Base-by-base conservation (phyloP, 2,329 filamentous ascomycete species). In the Fusarium pseudograminearum region DNA sequence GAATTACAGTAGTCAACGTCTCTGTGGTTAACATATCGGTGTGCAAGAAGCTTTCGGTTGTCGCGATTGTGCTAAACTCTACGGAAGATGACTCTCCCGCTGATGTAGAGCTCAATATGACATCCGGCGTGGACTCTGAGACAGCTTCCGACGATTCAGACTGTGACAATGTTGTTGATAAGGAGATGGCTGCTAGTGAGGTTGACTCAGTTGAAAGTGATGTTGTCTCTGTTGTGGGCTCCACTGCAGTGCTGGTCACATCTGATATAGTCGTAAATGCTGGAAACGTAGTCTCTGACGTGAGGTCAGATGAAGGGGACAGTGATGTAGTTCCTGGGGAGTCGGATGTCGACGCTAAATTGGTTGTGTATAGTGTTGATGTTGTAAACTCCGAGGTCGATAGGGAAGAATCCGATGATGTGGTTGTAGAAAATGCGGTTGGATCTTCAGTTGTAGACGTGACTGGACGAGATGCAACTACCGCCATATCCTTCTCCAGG, bases 1-100 rank as follows among this genome's bases (percentile, higher is more conserved):
- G 1, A 7, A 12, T 15, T 3, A 18, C 3, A 10, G 18, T 26
- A 3, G 18, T 51, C 18, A 15, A 11, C 3, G 26, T 22, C 3
- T 42, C 45, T 0, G 28, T 1, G 14, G 55, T 7, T 5, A 10
- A 34, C 3, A 22, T 16, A 1, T 30, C 10, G 2, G 36, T 42
- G 10, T 28, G 3, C 1, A 41, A 7, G 1, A 33, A 15, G n/a
- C 4, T 16, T 2, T 1, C 5, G 12, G n/a, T 6, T 3, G 5
- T 1, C 1, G 54, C 18, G 2, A 24, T 24, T 7, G n/a, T 28
- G 3, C 6, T 20, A 15, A 7, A 11, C 12, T 20, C 12, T 4
- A 3, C 5, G 3, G 46, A 18, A 7, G 46, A 24, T 50, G 31
- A 34, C 15, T 18, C 4, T 36, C 12, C 20, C 18, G 54, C 31